These are phyloP conservation scores for Zanthoxylum bungeanum DNA, from an alignment of 345 rosid species.

Conservation along the genomic window DNA sequence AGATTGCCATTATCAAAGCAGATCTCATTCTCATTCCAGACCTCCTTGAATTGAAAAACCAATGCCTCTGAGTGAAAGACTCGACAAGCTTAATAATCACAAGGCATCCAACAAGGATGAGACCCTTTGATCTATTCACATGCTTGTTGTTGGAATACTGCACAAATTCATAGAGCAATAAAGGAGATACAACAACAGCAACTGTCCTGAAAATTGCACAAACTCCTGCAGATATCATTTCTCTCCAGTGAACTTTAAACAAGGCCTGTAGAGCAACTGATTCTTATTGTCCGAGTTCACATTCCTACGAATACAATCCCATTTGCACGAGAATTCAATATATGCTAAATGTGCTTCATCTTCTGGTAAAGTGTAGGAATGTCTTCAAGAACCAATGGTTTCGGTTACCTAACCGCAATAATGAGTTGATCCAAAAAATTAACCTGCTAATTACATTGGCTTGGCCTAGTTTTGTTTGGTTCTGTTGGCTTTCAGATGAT, in stretches of 20 bases:
- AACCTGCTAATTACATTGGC: slow-evolving; percentile 46
- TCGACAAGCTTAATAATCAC: slow-evolving; percentile 49
- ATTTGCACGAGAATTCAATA: slow-evolving; percentile 44
- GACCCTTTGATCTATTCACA: slow-evolving; percentile 39
- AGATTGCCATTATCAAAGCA: slow-evolving; percentile 63
- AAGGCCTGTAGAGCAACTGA: slow-evolving; percentile 53
- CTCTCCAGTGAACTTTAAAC: slow-evolving; percentile 42
- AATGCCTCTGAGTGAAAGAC: slow-evolving; percentile 70
- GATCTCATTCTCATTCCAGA: slow-evolving; percentile 78
- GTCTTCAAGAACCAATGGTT: slow-evolving; percentile 52
- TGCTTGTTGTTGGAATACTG: slow-evolving; percentile 44
- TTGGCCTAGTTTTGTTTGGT: slow-evolving; percentile 29
- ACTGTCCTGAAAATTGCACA: slow-evolving; percentile 50
- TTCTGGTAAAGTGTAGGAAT: slow-evolving; percentile 46
- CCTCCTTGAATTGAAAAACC: slow-evolving; percentile 60
- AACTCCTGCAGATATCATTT: slow-evolving; percentile 42
- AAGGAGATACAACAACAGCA: slow-evolving; percentile 51
- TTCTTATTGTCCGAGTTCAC: slow-evolving; percentile 16
- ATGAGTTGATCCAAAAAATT: slow-evolving; percentile 59
- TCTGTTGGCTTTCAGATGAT: slow-evolving; percentile 6
- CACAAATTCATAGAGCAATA: slow-evolving; percentile 61
- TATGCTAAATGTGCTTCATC: slow-evolving; percentile 59
- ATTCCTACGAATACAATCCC: slow-evolving; percentile 34
- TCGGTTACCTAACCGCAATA: slow-evolving; percentile 51
- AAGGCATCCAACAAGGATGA: slow-evolving; percentile 48